Base-by-base conservation (phyloP, 2,329 filamentous ascomycete species). In the Lecanicillium sp. region DNA sequence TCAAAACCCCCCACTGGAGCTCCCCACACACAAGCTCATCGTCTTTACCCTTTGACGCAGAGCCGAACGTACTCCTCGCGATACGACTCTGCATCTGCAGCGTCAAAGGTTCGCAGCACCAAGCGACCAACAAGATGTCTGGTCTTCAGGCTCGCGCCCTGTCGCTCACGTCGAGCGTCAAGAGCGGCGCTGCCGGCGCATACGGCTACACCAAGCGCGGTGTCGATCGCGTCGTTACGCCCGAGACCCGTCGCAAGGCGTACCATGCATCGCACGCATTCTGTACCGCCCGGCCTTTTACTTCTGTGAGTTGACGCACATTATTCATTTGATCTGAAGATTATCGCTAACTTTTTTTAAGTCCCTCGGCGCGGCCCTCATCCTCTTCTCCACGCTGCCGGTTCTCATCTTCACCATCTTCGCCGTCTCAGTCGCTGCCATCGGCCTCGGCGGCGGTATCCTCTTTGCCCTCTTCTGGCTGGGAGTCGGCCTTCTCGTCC, bases 401-500 rank as follows among this genome's bases (percentile, higher is more conserved):
- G 58, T 90, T 50, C 64, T 82, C 33, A 67, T 90, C 53, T 91
- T 93, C 69, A 54, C 75, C 48, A 68, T 77, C 56, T 89, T 90
- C 70, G 72, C 76, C 48, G 56, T 83, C 33, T 79, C 78, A 32
- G 77, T 83, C 51, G 65, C 83, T 53, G 63, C 82, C 52, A 76
- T 88, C 61, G 77, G 83, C 14, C 60, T 86, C 33, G 66, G 81
- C 35, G 73, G 74, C 24, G 83, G 82, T 11, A 58, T 87, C 32
- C 58, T 82, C 48, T 87, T 87, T 68, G 77, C 78, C 1, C 72
- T 86, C 40, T 82, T 86, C 68, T 84, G 81, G 71, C 74, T 81
- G 45, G 79, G 81, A 43, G 63, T 87, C 37, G 84, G 83, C 2
- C 68, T 86, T 10, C 61, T 87, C 40, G 61, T 90, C 33, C 73